A percentile compares a stretch with the other conserved stretches of the same genome.
Evolutionary conservation across 139 green algal species (phyloP).

Genomic region (Desmodesmus armatus): DNA sequence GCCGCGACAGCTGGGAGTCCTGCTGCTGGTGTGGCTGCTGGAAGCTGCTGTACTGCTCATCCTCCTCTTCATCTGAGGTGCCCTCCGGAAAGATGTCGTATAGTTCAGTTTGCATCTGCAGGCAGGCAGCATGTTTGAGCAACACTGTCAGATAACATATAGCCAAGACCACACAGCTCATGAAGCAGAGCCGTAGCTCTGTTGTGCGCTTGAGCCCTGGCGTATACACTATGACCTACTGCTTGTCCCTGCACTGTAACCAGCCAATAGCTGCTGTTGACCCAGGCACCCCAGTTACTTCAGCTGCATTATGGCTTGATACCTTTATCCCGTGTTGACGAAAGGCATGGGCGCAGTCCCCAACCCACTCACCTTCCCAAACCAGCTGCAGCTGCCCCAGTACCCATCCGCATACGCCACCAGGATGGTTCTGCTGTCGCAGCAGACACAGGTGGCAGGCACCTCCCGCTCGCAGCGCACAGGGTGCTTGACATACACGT

Average conservation of each 20-base stretch:
- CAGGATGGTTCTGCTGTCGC: slow-evolving; percentile 64
- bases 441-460: slow-evolving; percentile 43
- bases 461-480: slow-evolving; percentile 49
- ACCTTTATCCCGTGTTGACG: no score
- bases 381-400: slow-evolving; percentile 71
- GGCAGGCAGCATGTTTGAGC: no score
- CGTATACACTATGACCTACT: no score
- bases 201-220: no score
- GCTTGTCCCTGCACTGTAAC: not conserved
- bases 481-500: slow-evolving; percentile 75
- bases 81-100: not conserved
- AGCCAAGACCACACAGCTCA: no score
- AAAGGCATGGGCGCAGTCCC: no score
- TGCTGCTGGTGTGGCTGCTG: slow-evolving; percentile 16
- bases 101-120: no score
- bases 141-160: no score
- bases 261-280: slow-evolving; percentile 10
- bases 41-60: no score
- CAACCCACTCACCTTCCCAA: slow-evolving; percentile 69
- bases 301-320: no score
- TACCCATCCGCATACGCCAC: slow-evolving; percentile 70
- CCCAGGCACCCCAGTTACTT: no score
- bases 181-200: no score
- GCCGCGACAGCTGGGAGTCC: not conserved
- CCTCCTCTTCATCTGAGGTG: not conserved